These are phyloP conservation scores for Xerocomellus amylosporus DNA, from an alignment of 768 basidiomycete genomes.

Conservation along the genomic window DNA sequence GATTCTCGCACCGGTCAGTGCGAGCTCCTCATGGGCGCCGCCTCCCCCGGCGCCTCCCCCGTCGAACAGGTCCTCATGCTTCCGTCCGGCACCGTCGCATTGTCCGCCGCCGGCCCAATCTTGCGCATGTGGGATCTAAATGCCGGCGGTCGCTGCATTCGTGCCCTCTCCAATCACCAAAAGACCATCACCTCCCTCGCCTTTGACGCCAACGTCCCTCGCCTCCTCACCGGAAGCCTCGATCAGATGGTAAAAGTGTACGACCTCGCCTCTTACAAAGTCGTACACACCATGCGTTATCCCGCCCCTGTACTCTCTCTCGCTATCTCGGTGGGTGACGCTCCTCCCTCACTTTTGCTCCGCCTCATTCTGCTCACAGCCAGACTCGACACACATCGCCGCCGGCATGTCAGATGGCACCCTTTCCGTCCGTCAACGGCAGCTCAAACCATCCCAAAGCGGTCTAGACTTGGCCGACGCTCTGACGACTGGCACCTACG, in stretches of 20 bases:
- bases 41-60: slow-evolving; percentile 42
- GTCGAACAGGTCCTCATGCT: slow-evolving; percentile 94
- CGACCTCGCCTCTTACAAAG: slow-evolving; percentile 89
- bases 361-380: slow-evolving; percentile 45
- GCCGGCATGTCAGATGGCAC: slow-evolving; percentile 99
- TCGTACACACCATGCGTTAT: slow-evolving; percentile 98
- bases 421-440: slow-evolving; percentile 90
- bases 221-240: slow-evolving; percentile 85
- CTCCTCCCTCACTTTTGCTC: not conserved
- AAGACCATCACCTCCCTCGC: slow-evolving; percentile 92
- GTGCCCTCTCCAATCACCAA: slow-evolving; percentile 95
- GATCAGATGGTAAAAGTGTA: slow-evolving; percentile 99
- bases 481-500: slow-evolving; percentile 56
- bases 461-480: slow-evolving; percentile 37
- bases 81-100: slow-evolving; percentile 79
- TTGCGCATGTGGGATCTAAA: slow-evolving; percentile 94
- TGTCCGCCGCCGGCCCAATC: slow-evolving; percentile 90
- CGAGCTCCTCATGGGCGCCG: slow-evolving; percentile 74
- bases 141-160: slow-evolving; percentile 82
- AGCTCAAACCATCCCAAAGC: slow-evolving; percentile 66
- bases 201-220: slow-evolving; percentile 71
- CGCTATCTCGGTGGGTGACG: slow-evolving; percentile 70
- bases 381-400: slow-evolving; percentile 94
- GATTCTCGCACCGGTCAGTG: slow-evolving; percentile 81
- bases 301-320: slow-evolving; percentile 88